These are phyloP conservation scores for Arabis alpina DNA, from an alignment of 345 rosid species.

Conservation along the genomic window DNA sequence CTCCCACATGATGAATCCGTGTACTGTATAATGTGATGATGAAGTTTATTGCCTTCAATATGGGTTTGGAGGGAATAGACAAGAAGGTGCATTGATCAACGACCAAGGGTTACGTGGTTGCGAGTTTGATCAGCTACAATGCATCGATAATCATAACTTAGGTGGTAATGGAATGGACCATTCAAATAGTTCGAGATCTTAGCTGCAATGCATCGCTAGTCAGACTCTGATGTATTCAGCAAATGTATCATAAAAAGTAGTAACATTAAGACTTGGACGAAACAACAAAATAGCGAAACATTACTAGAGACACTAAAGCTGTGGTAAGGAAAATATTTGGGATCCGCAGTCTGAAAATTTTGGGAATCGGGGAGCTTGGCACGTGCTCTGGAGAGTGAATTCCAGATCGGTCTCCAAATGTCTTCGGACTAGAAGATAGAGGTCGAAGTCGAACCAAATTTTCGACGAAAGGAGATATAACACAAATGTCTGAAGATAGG, in stretches of 20 bases:
- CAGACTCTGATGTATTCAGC: no score
- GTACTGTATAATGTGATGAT: slow-evolving; percentile 75
- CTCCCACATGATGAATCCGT: slow-evolving; percentile 77
- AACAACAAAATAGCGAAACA: no score
- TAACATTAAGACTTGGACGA: no score
- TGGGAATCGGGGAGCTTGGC: no score
- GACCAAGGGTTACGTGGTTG: slow-evolving; percentile 61
- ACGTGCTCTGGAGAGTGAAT: no score
- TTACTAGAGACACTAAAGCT: no score
- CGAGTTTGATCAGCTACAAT: slow-evolving; percentile 71
- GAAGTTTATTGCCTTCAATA: slow-evolving; percentile 72
- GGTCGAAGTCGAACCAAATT: not conserved
- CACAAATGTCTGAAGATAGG: not conserved
- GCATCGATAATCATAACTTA: slow-evolving; percentile 39
- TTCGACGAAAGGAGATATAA: slow-evolving; percentile 10
- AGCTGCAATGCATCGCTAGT: no score
- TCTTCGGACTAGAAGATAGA: not conserved
- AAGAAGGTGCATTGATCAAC: slow-evolving; percentile 51
- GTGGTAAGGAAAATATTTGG: no score
- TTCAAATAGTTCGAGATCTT: slow-evolving; percentile 6
- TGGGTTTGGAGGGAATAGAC: slow-evolving; percentile 55
- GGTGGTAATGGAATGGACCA: slow-evolving; percentile 43
- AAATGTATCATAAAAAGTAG: no score
- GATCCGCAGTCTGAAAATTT: no score
- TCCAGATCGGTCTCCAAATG: no score